Evolutionary conservation across 2,329 filamentous ascomycete species (phyloP).

Genomic region (Ilyonectria mors-panacis): DNA sequence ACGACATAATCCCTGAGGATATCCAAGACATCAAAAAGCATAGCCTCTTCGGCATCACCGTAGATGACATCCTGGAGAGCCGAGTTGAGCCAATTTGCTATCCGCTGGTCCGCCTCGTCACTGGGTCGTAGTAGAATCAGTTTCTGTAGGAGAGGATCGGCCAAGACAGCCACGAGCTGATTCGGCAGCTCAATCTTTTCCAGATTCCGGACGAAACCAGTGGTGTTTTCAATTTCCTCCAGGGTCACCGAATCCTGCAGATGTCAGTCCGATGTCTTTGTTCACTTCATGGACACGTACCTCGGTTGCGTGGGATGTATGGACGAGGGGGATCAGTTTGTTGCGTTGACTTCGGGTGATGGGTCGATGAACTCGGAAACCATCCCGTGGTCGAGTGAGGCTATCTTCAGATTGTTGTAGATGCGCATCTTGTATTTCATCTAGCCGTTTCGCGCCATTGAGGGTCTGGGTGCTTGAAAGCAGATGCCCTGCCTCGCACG

Average conservation of each 20-base stretch:
- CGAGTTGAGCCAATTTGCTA: slow-evolving; percentile 72
- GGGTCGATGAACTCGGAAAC: slow-evolving; percentile 75
- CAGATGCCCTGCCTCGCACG: slow-evolving; percentile 71
- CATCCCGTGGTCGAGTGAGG: slow-evolving; percentile 55
- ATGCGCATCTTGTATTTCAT: slow-evolving; percentile 75
- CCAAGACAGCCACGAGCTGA: slow-evolving; percentile 83
- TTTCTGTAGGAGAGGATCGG: slow-evolving; percentile 85
- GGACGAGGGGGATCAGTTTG: slow-evolving; percentile 75
- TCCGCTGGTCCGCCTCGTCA: slow-evolving; percentile 64
- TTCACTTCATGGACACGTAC: slow-evolving; percentile 54
- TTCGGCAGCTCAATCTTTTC: slow-evolving; percentile 87
- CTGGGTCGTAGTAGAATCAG: slow-evolving; percentile 76
- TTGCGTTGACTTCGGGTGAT: slow-evolving; percentile 47
- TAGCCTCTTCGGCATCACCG: slow-evolving; percentile 64
- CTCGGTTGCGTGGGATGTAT: slow-evolving; percentile 81
- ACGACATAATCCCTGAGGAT: slow-evolving; percentile 70
- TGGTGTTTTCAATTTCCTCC: slow-evolving; percentile 83
- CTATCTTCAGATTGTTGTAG: slow-evolving; percentile 62
- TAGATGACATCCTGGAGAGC: slow-evolving; percentile 69
- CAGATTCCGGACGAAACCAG: slow-evolving; percentile 78
- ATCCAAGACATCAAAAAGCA: slow-evolving; percentile 68
- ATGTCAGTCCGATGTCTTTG: slow-evolving; percentile 22
- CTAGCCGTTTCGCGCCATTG: slow-evolving; percentile 80
- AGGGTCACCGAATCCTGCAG: slow-evolving; percentile 73
- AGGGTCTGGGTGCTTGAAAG: slow-evolving; percentile 81